Evolutionary conservation across 2,329 filamentous ascomycete genomes (phyloP), one percentile per base, ranked within the genome.

Genomic region (Trichoderma sp.): DNA sequence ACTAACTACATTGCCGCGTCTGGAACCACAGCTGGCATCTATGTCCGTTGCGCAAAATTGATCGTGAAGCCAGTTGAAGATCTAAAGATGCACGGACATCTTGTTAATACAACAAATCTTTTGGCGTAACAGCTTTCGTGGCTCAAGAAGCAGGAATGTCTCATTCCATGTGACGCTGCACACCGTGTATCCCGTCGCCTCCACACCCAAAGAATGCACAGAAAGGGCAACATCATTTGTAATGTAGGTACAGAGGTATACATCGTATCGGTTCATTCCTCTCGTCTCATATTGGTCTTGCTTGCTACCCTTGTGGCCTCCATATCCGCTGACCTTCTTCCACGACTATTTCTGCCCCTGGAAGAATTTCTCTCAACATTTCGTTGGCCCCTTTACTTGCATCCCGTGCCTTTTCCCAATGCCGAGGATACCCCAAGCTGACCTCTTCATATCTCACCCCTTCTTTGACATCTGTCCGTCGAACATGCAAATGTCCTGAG

Each of bases 401-500:
- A 30, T 61, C 56, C n/a, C 66, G 56, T 26, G 66, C 66, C 36
- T 21, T 61, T 60, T 47, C 66, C 66, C 66, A 69, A 26, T 69
- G 66, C 26, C 66, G 43, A 1, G 66, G 66, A 34, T 69, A 69
- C n/a, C 66, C 66, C 36, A 69, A 34, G 43, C 66, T 69, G 9
- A 69, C 66, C 56, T 69, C 66, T 21, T 69, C 66, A 30, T 69
- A 69, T 14, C 56, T 69, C 28, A 69, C 66, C 9, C 66, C 66
- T 26, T 69, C 66, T 60, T 69, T 69, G 15, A 69, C 26, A 32
- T 69, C 66, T 12, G 66, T 61, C 14, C 66, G 53, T 34, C 66
- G 47, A 24, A 69, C 66, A 61, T 69, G 66, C n/a, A 69, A 12
- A 30, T 69, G 66, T 28, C 66, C 66, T 6, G 66, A 51, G 21